These are phyloP conservation scores for Agrostemma githago DNA, from an alignment of 148 eudicot species.

Conservation along the genomic window DNA sequence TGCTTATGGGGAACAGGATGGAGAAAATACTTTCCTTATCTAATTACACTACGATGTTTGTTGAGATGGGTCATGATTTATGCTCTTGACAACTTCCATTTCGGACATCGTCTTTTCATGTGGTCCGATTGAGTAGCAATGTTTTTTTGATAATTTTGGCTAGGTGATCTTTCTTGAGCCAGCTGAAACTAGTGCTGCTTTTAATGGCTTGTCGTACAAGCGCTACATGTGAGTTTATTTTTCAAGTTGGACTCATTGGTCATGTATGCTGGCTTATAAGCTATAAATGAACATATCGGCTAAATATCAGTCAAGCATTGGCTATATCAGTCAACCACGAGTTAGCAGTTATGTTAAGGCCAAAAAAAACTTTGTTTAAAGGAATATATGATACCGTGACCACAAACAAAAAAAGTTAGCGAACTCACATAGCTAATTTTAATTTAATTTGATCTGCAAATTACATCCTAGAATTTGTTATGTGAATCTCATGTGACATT, in stretches of 20 bases:
- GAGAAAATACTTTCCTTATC: neutral
- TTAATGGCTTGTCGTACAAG: conserved; percentile 62
- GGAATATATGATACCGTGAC: neutral
- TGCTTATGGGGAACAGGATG: neutral
- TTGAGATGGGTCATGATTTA: neutral
- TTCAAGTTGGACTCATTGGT: neutral
- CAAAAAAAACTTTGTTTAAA: neutral
- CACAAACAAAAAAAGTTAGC: neutral
- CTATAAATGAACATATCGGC: neutral
- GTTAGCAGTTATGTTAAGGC: neutral
- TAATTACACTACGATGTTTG: neutral
- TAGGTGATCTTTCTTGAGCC: conserved; percentile 92
- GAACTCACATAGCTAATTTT: neutral
- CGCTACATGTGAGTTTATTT: conserved; percentile 70
- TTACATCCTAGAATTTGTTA: neutral
- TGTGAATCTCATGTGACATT: neutral
- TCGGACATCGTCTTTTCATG: neutral
- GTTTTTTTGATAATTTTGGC: neutral
- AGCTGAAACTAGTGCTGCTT: conserved; percentile 81
- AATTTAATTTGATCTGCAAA: neutral
- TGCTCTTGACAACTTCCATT: neutral
- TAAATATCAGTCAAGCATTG: neutral
- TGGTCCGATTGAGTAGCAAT: neutral
- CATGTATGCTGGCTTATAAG: neutral
- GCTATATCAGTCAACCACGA: neutral